Evolutionary conservation across 306 rosid genomes (phyloP).

Genomic region (Lagenaria siceraria): DNA sequence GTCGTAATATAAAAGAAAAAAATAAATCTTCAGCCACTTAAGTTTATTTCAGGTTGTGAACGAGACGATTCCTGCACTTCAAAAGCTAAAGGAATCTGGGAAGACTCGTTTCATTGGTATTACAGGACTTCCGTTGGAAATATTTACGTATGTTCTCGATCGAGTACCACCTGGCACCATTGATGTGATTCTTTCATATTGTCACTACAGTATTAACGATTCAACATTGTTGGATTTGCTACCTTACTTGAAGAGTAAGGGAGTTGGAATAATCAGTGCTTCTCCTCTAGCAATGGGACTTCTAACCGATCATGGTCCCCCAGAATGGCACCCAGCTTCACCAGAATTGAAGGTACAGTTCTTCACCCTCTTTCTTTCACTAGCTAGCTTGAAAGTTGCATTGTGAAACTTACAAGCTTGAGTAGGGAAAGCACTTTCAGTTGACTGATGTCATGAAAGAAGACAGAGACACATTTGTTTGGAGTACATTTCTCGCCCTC

Average conservation of each 20-base stretch:
- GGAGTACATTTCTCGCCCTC: neutral
- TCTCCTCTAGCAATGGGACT: conserved; percentile 94
- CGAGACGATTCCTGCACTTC: conserved; percentile 83
- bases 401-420: neutral
- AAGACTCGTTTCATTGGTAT: conserved; percentile 78
- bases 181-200: conserved; percentile 76
- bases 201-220: conserved; percentile 70
- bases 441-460: neutral
- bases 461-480: neutral
- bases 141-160: conserved; percentile 75
- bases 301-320: conserved; percentile 85
- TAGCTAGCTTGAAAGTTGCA: neutral
- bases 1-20: neutral
- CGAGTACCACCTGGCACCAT: conserved; percentile 64
- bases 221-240: conserved; percentile 63
- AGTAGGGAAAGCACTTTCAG: neutral
- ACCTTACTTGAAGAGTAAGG: conserved; percentile 79
- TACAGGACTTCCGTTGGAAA: conserved; percentile 69
- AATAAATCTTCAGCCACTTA: neutral
- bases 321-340: conserved; percentile 91
- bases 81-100: conserved; percentile 68
- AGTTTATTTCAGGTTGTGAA: conserved; percentile 39
- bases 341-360: conserved; percentile 56
- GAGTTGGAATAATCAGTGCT: conserved; percentile 74
- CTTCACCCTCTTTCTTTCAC: neutral